Conservation (phyloP, 805 yeast genomes). For the Scheffersomyces ergatensis region DNA sequence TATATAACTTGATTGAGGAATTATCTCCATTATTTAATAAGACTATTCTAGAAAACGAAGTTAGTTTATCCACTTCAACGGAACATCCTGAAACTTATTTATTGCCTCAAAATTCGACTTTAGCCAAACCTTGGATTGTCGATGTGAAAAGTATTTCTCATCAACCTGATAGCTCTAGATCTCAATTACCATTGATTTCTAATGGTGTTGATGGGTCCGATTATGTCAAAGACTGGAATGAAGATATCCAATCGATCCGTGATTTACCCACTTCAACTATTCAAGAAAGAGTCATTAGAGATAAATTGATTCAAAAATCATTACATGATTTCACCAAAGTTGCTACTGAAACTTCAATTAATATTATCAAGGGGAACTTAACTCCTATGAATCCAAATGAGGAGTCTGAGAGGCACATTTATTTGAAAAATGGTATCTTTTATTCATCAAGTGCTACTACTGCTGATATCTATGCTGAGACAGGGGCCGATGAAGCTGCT, state of each 20-base stretch:
- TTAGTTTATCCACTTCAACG: slow-evolving; percentile 33
- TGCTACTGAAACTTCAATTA: slow-evolving; percentile 78
- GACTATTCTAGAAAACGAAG: slow-evolving; percentile 52
- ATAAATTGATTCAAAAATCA: slow-evolving; percentile 67
- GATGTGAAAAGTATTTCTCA: slow-evolving; percentile 14
- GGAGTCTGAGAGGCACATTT: slow-evolving; percentile 59
- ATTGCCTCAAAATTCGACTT: slow-evolving; percentile 58
- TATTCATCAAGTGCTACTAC: slow-evolving; percentile 73
- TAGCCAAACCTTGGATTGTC: slow-evolving; percentile 81
- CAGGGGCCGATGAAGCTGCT: slow-evolving; percentile 86
- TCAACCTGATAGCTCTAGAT: slow-evolving; percentile 56
- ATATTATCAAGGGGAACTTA: slow-evolving; percentile 70
- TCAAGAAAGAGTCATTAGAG: slow-evolving; percentile 71
- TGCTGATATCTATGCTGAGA: slow-evolving; percentile 56
- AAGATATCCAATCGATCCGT: slow-evolving; percentile 78
- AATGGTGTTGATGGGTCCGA: slow-evolving; percentile 63
- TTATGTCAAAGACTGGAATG: slow-evolving; percentile 77
- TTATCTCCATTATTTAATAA: slow-evolving; percentile 62
- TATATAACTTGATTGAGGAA: slow-evolving; percentile 59
- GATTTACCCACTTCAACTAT: slow-evolving; percentile 63
- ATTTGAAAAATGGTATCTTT: slow-evolving; percentile 78
- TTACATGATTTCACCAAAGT: slow-evolving; percentile 72
- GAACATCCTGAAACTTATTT: slow-evolving; percentile 54
- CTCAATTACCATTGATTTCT: slow-evolving; percentile 52
- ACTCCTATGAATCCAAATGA: slow-evolving; percentile 81